Evolutionary conservation across 2,329 filamentous ascomycete species (phyloP), one percentile per base, ranked within the genome.

Genomic region (Seiridium cupressi): DNA sequence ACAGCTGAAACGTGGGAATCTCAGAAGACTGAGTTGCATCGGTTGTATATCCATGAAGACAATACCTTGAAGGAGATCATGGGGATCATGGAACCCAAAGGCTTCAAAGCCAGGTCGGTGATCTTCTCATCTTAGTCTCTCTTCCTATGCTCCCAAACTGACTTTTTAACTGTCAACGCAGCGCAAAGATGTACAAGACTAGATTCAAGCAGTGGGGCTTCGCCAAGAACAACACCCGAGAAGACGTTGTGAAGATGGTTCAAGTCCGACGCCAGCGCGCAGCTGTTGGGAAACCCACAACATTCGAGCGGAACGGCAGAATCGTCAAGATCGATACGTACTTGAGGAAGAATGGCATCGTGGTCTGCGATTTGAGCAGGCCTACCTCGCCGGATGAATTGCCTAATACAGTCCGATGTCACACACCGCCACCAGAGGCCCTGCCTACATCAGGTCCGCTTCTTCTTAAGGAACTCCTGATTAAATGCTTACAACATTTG

Each of bases 1-100:
- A 18, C 44, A 18, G 34, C 31, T 4, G 55, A 58, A 26, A 46
- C 34, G 4, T 68, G 66, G 66, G 65, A 67, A 46, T 53, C 51
- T 2, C 60, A 64, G 51, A 68, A 64, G 44, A 61, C 62, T 32
- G 59, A 64, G 38, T 65, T 68, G 44, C 62, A 64, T 9, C 62
- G 65, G 38, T 40, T 68, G 13, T 68, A 68, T 51, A 65, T 68
- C 34, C 61, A 62, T 32, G 57, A 66, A 51, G 65, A 66, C 32
- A 67, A 62, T 42, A 58, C 65, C 1, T 44, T 68, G 36, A 63
- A 60, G 55, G 64, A 66, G 13, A 44, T 67, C 36, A 65, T 66
- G 55, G 55, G 58, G 4, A 46, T 61, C 3, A 65, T 68, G 66
- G 61, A 61, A 34, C 51, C 55, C 13, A 65, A 64, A 51, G 66